These are phyloP conservation scores for Botrytis fabae DNA, from an alignment of 2,329 filamentous ascomycete genomes.

Conservation along the genomic window DNA sequence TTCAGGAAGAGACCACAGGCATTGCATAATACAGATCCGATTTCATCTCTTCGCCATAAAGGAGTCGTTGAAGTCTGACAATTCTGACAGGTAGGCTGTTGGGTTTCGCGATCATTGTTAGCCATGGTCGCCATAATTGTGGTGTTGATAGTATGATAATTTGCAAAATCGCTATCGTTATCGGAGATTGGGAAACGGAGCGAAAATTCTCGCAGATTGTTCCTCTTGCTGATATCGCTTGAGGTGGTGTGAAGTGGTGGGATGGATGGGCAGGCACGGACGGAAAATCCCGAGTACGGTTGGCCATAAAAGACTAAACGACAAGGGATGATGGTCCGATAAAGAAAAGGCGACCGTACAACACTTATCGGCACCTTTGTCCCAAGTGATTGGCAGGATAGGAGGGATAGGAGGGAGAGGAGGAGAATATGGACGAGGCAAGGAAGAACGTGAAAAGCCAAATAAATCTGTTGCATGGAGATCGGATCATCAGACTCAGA, in stretches of 20 bases:
- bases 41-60: constrained; percentile 95
- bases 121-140: constrained; percentile 51
- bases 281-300: constrained; percentile 14
- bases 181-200: constrained; percentile 22
- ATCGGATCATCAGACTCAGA: constrained; percentile 14
- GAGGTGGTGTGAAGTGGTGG: constrained; percentile 2
- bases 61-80: constrained; percentile 94
- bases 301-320: constrained; percentile 7
- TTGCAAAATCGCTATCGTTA: constrained; percentile 25
- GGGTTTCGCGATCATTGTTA: constrained; percentile 50
- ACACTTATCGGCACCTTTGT: not conserved
- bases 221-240: constrained; percentile 20
- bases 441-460: not conserved
- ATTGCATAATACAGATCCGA: constrained; percentile 94
- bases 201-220: constrained; percentile 24
- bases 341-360: constrained; percentile 13
- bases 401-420: constrained; percentile 11
- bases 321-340: not conserved
- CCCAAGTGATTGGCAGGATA: constrained; percentile 7
- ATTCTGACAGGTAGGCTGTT: constrained; percentile 95
- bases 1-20: constrained; percentile 97
- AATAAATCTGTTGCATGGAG: not conserved
- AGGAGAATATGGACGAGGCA: not conserved
- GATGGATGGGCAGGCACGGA: not conserved
- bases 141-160: constrained; percentile 19